phyloP scores from a whole-genome alignment of 2,329 filamentous ascomycete genomes.

The Venturia pyrina region DNA sequence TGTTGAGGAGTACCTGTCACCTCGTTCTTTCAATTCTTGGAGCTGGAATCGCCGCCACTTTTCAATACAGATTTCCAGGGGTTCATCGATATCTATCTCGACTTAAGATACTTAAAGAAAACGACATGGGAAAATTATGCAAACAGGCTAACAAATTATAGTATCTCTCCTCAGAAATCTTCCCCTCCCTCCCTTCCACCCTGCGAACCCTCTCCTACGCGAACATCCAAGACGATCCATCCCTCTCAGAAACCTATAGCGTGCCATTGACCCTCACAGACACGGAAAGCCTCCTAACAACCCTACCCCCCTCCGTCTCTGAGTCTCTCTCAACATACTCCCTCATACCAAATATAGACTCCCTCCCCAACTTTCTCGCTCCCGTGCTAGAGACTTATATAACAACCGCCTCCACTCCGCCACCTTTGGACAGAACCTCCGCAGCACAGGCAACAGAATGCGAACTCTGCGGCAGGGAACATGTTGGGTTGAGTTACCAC shows the following conservation, averaged over 20 bases:
- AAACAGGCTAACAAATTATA: conserved; percentile 18
- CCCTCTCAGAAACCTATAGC: conserved; percentile 46
- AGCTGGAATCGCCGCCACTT: background rate
- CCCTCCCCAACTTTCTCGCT: conserved; percentile 46
- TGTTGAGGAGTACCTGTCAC: background rate
- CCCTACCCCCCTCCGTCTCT: conserved; percentile 48
- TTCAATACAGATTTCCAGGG: background rate
- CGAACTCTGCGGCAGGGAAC: conserved; percentile 66
- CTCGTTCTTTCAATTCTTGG: background rate
- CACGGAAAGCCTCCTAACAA: conserved; percentile 41
- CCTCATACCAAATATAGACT: conserved; percentile 35
- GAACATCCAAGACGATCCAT: conserved; percentile 38
- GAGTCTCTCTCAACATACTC: conserved; percentile 61
- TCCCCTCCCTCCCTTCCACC: conserved; percentile 50
- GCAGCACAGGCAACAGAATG: conserved; percentile 48
- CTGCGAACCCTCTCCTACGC: conserved; percentile 55
- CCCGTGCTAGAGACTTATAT: conserved; percentile 57
- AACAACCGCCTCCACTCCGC: conserved; percentile 44
- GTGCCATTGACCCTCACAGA: conserved; percentile 44
- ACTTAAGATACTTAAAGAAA: too few species aligned
- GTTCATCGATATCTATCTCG: background rate
- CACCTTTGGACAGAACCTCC: conserved; percentile 47
- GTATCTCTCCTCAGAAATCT: conserved; percentile 64
- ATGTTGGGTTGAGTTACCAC: conserved; percentile 72
- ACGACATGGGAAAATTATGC: background rate